Evolutionary conservation across 2,329 filamentous ascomycete genomes (phyloP).

Genomic region (Xylaria sp.): DNA sequence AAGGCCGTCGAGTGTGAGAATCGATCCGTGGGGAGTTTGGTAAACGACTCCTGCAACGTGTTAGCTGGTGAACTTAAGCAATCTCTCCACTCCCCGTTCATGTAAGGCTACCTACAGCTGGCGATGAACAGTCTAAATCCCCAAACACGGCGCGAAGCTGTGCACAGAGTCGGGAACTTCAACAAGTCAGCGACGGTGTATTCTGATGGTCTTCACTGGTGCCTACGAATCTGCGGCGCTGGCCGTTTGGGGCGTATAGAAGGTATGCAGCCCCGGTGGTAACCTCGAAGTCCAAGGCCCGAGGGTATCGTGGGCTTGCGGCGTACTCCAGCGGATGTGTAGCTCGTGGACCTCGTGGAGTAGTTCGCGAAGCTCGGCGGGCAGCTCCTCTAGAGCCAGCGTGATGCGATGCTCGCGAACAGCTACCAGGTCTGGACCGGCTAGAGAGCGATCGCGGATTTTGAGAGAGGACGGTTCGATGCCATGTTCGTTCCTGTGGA

Average conservation of each 20-base stretch:
- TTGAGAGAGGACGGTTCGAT: slow-evolving; percentile 73
- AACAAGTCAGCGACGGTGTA: slow-evolving; percentile 26
- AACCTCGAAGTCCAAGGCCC: slow-evolving; percentile 80
- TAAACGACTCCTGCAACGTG: slow-evolving; percentile 71
- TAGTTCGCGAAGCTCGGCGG: slow-evolving; percentile 70
- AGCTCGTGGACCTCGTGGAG: slow-evolving; percentile 76
- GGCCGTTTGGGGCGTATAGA: slow-evolving; percentile 69
- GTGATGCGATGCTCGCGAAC: slow-evolving; percentile 85
- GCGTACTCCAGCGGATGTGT: slow-evolving; percentile 81
- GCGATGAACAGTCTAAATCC: slow-evolving; percentile 50
- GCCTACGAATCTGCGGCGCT: slow-evolving; percentile 44
- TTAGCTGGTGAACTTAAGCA: slow-evolving; percentile 55
- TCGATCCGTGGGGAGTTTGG: slow-evolving; percentile 63
- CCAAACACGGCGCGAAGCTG: slow-evolving; percentile 51
- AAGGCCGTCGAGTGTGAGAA: slow-evolving; percentile 71
- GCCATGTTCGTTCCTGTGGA: slow-evolving; percentile 72
- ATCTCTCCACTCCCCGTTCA: not conserved
- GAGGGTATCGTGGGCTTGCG: slow-evolving; percentile 65
- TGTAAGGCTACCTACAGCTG: slow-evolving; percentile 45
- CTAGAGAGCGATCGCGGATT: slow-evolving; percentile 66
- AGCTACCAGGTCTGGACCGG: slow-evolving; percentile 68
- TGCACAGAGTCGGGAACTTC: slow-evolving; percentile 48
- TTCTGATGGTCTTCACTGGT: slow-evolving; percentile 10
- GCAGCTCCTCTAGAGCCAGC: slow-evolving; percentile 77
- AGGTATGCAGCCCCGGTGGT: slow-evolving; percentile 84